Evolutionary conservation across 495 filamentous ascomycete species (phyloP), one percentile per base, ranked within the genome.

Genomic region (Oidiodendron maius): DNA sequence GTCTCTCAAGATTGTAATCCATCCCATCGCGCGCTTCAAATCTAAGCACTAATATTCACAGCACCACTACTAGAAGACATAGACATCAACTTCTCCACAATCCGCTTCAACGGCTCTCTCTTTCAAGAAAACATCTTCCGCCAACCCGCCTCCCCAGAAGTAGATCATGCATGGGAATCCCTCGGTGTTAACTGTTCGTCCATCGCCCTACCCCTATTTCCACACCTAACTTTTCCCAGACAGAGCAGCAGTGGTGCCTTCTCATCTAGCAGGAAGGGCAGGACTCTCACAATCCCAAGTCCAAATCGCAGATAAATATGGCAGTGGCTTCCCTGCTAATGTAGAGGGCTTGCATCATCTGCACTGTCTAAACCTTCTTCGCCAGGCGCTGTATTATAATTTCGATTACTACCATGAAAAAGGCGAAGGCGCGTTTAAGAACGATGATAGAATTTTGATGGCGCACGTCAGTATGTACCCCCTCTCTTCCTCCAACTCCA

Each of bases 321-420:
- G 77, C 1, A 76, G 76, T 8, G 76, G 76, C 0, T 72, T 59
- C 46, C 48, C 72, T 2, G 78, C 71, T 0, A 75, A 78, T 42
- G 60, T 80, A 3, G 77, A 78, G 52, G 76, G 76, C 0, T 48
- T 80, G 22, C 78, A 80, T 48, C 76, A 81, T 50, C 54, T 81
- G 3, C 76, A 79, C 49, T 82, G 78, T 38, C 51, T 80, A 53
- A 77, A 81, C 40, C 65, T 79, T 24, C 64, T 80, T 3, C 71
- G 77, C 3, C 66, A 79, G 57, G 60, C 70, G 0, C 64, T 77
- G 0, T 74, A 71, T 45, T 79, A 71, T 57, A 80, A 78, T 54
- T 76, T 71, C 48, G 69, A 77, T 16, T 71, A 78, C 50, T 81
- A n/a, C 59, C 65, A 68, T 28, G 51, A 50, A 0, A 43, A 56